phyloP scores from a whole-genome alignment of 768 basidiomycete genomes.

The Podaxis mareebaensis region DNA sequence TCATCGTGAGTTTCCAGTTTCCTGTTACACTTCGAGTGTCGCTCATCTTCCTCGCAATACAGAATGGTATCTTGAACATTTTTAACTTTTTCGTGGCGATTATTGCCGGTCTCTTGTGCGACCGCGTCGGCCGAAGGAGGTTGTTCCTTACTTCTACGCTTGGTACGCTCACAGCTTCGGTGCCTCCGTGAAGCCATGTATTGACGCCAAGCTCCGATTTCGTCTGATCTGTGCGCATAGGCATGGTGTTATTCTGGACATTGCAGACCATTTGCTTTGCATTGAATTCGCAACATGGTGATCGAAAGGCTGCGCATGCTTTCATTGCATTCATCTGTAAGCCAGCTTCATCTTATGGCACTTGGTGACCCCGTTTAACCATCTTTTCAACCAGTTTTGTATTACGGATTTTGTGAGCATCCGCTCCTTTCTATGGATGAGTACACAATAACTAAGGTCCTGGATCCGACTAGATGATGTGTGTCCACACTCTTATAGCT shows the following conservation, averaged over 20 bases:
- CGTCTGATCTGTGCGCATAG: constrained; percentile 13
- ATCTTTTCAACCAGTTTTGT: constrained; percentile 25
- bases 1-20: constrained; percentile 33
- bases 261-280: constrained; percentile 56
- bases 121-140: constrained; percentile 48
- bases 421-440: neutral
- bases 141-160: constrained; percentile 50
- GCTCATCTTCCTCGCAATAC: neutral
- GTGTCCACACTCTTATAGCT: constrained; percentile 6
- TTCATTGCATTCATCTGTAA: constrained; percentile 49
- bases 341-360: constrained; percentile 9
- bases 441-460: neutral
- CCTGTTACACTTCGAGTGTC: neutral
- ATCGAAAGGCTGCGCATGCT: constrained; percentile 48
- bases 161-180: constrained; percentile 24
- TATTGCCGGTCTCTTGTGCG: constrained; percentile 47
- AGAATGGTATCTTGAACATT: constrained; percentile 57
- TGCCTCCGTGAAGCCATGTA: neutral
- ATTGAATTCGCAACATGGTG: constrained; percentile 36
- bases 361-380: neutral
- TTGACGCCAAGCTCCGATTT: constrained; percentile 18
- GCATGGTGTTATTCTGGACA: constrained; percentile 58
- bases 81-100: constrained; percentile 59
- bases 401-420: constrained; percentile 34
- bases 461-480: constrained; percentile 25